Evolutionary conservation across 805 yeast genomes (phyloP).

Genomic region (Maudiozyma bulderi): DNA sequence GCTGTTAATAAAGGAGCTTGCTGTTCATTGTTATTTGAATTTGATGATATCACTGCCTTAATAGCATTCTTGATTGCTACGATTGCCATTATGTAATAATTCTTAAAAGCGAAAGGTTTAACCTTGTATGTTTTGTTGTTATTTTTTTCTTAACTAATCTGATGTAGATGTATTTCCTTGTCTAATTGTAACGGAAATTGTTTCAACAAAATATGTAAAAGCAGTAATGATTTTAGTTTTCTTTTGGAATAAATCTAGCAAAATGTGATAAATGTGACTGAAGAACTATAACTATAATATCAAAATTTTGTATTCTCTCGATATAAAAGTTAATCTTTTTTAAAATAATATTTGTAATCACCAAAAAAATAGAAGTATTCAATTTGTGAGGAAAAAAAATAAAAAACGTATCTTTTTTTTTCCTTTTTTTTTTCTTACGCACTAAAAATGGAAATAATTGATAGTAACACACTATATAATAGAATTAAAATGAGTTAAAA

Average conservation of each 20-base stretch:
- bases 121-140: not conserved
- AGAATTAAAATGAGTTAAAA: not conserved
- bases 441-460: not conserved
- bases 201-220: too few relatives aligned
- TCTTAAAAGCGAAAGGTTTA: not conserved
- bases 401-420: not conserved
- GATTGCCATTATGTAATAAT: constrained; percentile 16
- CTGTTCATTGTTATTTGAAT: not conserved
- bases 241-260: too few relatives aligned
- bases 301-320: not conserved
- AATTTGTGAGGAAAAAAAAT: not conserved
- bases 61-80: constrained; percentile 20
- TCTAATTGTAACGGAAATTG: too few relatives aligned
- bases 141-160: too few relatives aligned
- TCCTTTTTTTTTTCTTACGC: not conserved
- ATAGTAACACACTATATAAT: too few relatives aligned
- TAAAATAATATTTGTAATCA: not conserved
- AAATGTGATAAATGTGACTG: too few relatives aligned
- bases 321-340: not conserved
- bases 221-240: too few relatives aligned
- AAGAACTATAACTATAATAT: too few relatives aligned
- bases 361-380: not conserved
- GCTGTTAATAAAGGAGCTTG: constrained; percentile 5
- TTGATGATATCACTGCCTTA: not conserved
- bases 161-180: too few relatives aligned